phyloP scores from a whole-genome alignment of 2,329 filamentous ascomycete species.

The Aspergillus unguis region DNA sequence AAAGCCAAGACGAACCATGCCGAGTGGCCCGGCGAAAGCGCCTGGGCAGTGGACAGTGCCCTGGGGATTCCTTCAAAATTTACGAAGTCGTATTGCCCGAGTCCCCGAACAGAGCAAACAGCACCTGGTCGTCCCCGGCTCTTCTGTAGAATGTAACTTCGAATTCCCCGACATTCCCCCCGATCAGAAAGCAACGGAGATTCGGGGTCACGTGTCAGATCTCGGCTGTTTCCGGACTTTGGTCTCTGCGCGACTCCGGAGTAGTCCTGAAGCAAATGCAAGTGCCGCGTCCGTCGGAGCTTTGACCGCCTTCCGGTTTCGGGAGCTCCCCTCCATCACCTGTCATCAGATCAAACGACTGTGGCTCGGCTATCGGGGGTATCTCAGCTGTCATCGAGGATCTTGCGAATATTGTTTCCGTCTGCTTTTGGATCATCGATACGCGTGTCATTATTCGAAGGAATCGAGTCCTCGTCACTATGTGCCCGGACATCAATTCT shows the following conservation, averaged over 20 bases:
- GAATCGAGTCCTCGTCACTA: slow-evolving; percentile 28
- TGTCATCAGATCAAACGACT: background rate
- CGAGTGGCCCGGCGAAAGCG: background rate
- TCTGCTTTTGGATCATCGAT: background rate
- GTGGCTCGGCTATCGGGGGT: background rate
- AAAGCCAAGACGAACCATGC: slow-evolving; percentile 10
- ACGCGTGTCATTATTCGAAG: background rate
- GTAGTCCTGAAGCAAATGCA: background rate
- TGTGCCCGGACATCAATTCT: slow-evolving; percentile 74
- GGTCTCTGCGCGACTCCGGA: too few relatives aligned
- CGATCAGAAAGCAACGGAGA: background rate
- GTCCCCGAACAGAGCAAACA: background rate
- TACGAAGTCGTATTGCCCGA: too few relatives aligned
- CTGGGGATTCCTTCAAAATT: too few relatives aligned
- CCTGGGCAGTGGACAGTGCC: background rate
- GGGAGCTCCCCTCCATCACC: background rate
- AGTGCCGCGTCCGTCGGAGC: background rate
- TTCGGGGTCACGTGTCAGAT: slow-evolving; percentile 3
- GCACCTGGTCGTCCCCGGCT: background rate
- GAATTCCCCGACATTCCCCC: slow-evolving; percentile 4
- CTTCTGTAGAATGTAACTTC: background rate
- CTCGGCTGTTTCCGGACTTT: slow-evolving; percentile 10
- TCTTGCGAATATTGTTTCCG: background rate
- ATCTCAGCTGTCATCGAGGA: background rate
- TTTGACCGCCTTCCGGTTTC: background rate